These are phyloP conservation scores for Theobroma grandiflorum DNA, from an alignment of 441 rosid genomes.

Conservation along the genomic window DNA sequence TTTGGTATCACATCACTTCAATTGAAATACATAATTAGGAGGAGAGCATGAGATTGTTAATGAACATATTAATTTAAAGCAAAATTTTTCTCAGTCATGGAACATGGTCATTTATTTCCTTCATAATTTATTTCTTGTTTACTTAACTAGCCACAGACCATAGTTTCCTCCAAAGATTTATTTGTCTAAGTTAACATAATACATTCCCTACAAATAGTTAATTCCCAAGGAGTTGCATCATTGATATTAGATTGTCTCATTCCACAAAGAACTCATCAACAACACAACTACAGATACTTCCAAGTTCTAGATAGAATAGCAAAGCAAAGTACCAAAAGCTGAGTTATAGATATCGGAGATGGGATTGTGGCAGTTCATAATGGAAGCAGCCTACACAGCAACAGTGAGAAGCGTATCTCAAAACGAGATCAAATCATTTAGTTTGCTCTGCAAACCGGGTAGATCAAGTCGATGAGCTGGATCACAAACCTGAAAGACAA, in stretches of 20 bases:
- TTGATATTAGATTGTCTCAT: neutral
- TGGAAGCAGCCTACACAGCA: neutral
- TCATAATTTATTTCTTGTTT: neutral
- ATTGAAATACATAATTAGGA: neutral
- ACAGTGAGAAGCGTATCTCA: neutral
- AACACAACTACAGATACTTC: neutral
- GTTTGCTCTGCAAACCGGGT: constrained; percentile 35
- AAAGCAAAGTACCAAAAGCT: neutral
- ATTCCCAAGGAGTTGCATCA: neutral
- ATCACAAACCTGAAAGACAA: constrained; percentile 39
- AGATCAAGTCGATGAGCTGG: constrained; percentile 28
- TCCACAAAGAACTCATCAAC: neutral
- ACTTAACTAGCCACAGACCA: neutral
- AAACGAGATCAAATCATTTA: constrained; percentile 27
- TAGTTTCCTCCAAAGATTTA: neutral
- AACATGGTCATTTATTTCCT: neutral
- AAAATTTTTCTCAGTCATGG: neutral
- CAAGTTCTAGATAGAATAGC: neutral
- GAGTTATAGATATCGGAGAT: neutral
- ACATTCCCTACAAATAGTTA: neutral
- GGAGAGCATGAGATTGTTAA: neutral
- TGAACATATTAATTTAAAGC: neutral
- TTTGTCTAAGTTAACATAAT: neutral
- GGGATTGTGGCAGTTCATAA: neutral
- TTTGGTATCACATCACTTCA: neutral